A percentile compares a stretch with the other conserved stretches of the same genome.
Conservation (phyloP, 2,329 filamentous ascomycete genomes). For the Xylogone sp. region DNA sequence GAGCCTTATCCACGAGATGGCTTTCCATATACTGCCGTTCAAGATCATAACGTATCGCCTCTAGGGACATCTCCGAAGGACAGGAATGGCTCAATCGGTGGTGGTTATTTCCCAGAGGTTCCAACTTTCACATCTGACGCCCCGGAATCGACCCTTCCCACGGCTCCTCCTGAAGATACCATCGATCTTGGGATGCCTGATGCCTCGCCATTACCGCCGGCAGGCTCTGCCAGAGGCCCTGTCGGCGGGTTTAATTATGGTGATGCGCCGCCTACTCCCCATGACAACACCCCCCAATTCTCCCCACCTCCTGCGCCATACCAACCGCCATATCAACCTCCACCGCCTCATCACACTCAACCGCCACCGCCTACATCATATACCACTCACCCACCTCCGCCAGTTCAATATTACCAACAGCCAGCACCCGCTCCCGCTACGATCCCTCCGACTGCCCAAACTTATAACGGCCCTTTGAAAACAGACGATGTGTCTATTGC, state of each 20-base stretch:
- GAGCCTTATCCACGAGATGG: slow-evolving; percentile 30
- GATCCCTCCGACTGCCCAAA: slow-evolving; percentile 13
- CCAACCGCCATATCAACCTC: slow-evolving; percentile 1
- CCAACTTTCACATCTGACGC: slow-evolving; percentile 26
- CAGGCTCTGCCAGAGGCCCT: slow-evolving; percentile 7
- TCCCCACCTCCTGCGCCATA: slow-evolving; percentile 18
- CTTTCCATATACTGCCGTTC: slow-evolving; percentile 25
- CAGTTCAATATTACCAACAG: slow-evolving; percentile 3
- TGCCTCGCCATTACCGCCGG: slow-evolving; percentile 17
- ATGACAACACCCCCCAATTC: slow-evolving; percentile 10
- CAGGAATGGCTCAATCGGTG: slow-evolving; percentile 46
- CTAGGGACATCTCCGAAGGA: slow-evolving; percentile 39
- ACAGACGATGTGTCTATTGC: slow-evolving; percentile 68
- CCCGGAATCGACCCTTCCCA: slow-evolving; percentile 18
- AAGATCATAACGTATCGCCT: slow-evolving; percentile 45
- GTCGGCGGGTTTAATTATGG: not conserved
- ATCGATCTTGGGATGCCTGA: slow-evolving; percentile 22
- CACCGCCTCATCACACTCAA: not conserved
- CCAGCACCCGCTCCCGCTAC: slow-evolving; percentile 15
- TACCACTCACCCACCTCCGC: not conserved
- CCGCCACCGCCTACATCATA: not conserved
- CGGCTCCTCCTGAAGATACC: slow-evolving; percentile 20
- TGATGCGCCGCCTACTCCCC: slow-evolving; percentile 26
- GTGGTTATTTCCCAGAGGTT: slow-evolving; percentile 53
- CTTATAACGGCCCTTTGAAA: slow-evolving; percentile 36